Evolutionary conservation across 2,329 filamentous ascomycete species (phyloP), one percentile per base, ranked within the genome.

Genomic region (Blumeria graminis): DNA sequence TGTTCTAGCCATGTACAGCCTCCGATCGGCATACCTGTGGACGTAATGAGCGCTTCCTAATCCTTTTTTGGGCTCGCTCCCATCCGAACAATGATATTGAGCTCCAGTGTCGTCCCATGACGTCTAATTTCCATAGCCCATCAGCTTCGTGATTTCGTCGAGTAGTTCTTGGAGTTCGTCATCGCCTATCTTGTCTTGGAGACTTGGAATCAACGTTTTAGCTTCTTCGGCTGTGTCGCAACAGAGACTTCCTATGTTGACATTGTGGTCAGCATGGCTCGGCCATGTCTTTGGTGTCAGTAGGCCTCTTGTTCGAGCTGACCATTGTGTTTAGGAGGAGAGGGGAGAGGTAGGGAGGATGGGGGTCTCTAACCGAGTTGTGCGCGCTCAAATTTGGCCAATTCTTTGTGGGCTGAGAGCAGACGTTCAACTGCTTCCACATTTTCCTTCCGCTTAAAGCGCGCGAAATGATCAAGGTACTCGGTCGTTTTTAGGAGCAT

Each of bases 191-290:
- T 98, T 98, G 69, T 88, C 82, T 63, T 81, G 76, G 55, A 98
- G 70, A 57, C 78, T 94, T 0, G 92, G 93, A 60, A 98, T 94
- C 58, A 98, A 76, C 8, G 87, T 94, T 72, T 94, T 95, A 59
- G 92, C 92, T 71, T 98, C 93, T 67, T 98, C 92, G 58, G 87
- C 84, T 48, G 81, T 84, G 64, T 94, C 89, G 67, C 89, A 94
- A 69, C 88, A 94, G 41, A 98, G 74, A 35, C 86, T 94, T 36
- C 88, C 89, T 93, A 65, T 62, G 34, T 14, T 6, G n/a, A 18
- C 18, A 16, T 34, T 48, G 5, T 55, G 16, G 52, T 56, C 34
- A 60, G 48, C 56, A 18, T 41, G 33, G 14, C 13, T 52, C 55
- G 10, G 13, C 13, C 51, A 57, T 55, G 57, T 53, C 28, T 48